Evolutionary conservation across 2,329 filamentous ascomycete genomes (phyloP).

Genomic region (Drechslera avenae): DNA sequence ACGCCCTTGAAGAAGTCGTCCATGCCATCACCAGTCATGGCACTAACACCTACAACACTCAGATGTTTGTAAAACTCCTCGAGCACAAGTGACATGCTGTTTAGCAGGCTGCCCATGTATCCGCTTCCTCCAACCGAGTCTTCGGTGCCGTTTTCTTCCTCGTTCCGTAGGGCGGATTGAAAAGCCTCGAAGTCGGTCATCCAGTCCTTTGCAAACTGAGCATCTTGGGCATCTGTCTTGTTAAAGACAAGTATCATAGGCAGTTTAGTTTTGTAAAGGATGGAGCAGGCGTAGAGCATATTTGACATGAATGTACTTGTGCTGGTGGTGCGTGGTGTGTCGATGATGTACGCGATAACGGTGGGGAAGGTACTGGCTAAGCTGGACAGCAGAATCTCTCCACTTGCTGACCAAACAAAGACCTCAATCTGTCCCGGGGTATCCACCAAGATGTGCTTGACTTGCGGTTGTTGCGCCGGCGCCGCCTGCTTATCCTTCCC

Average conservation of each 20-base stretch:
- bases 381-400: slow-evolving; percentile 90
- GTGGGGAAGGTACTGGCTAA: slow-evolving; percentile 94
- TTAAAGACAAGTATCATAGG: slow-evolving; percentile 99
- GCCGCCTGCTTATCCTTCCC: slow-evolving; percentile 33
- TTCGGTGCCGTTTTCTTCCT: slow-evolving; percentile 79
- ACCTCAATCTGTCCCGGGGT: slow-evolving; percentile 98
- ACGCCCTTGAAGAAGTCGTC: slow-evolving; percentile 94
- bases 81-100: slow-evolving; percentile 96
- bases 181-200: slow-evolving; percentile 99
- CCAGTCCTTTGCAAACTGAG: slow-evolving; percentile 93
- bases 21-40: slow-evolving; percentile 88
- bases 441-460: slow-evolving; percentile 85
- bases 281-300: slow-evolving; percentile 98
- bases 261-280: slow-evolving; percentile 97
- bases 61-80: slow-evolving; percentile 97
- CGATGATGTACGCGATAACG: slow-evolving; percentile 95
- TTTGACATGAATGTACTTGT: slow-evolving; percentile 99
- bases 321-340: slow-evolving; percentile 89
- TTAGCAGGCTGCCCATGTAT: slow-evolving; percentile 94
- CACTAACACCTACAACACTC: slow-evolving; percentile 89
- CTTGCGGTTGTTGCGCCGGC: slow-evolving; percentile 60
- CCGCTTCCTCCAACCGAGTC: slow-evolving; percentile 74
- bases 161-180: slow-evolving; percentile 79
- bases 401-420: slow-evolving; percentile 97
- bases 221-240: slow-evolving; percentile 95